Percentiles rank a stretch among this genome's conserved stretches.
Evolutionary conservation across 1,284 basidiomycete genomes (phyloP).

Genomic region (Sporisorium exsertum): DNA sequence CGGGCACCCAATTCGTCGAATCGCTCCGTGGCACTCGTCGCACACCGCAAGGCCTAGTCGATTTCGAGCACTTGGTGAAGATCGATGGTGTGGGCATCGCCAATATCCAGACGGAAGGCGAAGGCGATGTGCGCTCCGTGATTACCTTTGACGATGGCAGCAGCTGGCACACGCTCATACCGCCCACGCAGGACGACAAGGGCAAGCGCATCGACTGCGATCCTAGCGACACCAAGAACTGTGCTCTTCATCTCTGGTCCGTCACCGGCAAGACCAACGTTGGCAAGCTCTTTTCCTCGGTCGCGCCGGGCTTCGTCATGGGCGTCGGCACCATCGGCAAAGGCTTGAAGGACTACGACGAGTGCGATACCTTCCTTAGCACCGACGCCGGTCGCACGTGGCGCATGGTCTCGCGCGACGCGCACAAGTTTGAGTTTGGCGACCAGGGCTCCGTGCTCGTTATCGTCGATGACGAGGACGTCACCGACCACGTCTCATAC

Average conservation of each 20-base stretch:
- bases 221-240: conserved; percentile 74
- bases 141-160: conserved; percentile 95
- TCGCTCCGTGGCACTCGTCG: conserved; percentile 90
- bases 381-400: conserved; percentile 89
- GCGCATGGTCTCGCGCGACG: conserved; percentile 80
- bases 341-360: conserved; percentile 80
- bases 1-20: conserved; percentile 95
- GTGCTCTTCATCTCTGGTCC: conserved; percentile 90
- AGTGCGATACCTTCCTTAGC: conserved; percentile 92
- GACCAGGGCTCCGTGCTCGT: conserved; percentile 87
- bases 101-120: conserved; percentile 79
- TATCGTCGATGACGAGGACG: conserved; percentile 85
- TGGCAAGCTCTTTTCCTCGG: conserved; percentile 91
- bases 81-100: conserved; percentile 93
- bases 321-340: conserved; percentile 89
- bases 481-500: conserved; percentile 80
- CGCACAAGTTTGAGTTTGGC: conserved; percentile 96
- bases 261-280: conserved; percentile 91
- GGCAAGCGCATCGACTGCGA: conserved; percentile 78
- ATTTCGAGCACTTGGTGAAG: conserved; percentile 90
- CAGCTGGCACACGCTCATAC: conserved; percentile 79
- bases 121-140: conserved; percentile 79
- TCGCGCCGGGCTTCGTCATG: conserved; percentile 93
- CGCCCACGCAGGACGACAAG: conserved; percentile 77
- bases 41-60: conserved; percentile 87